Conservation (phyloP, 352 stramenopile species). For the Elongisporangium undulatum region DNA sequence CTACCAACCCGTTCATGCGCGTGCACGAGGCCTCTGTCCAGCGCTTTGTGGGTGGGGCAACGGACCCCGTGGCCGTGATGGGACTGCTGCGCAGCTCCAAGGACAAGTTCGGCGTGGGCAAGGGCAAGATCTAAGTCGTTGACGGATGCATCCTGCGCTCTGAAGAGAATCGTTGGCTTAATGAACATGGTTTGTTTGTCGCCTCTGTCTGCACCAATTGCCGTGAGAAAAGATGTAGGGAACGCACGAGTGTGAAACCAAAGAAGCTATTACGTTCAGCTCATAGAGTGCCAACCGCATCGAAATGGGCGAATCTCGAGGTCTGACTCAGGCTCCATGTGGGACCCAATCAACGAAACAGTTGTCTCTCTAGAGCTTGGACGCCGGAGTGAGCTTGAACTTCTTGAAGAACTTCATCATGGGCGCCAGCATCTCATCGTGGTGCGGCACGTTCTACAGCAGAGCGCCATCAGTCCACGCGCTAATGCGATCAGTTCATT, state of each 20-base stretch:
- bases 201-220: too few species aligned
- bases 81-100: constrained; percentile 45
- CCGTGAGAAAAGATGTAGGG: too few species aligned
- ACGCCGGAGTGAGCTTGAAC: constrained; percentile 46
- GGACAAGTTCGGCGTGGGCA: constrained; percentile 56
- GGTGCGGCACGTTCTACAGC: constrained; percentile 43
- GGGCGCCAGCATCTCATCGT: constrained; percentile 57
- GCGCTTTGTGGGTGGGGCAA: constrained; percentile 31
- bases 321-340: too few species aligned
- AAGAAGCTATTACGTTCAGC: too few species aligned
- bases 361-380: constrained; percentile 43
- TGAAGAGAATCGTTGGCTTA: neutral
- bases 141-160: neutral
- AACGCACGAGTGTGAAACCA: too few species aligned
- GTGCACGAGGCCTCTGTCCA: constrained; percentile 44
- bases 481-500: neutral
- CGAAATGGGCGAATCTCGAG: too few species aligned
- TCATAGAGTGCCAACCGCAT: too few species aligned
- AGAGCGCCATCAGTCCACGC: neutral
- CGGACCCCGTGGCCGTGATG: constrained; percentile 58
- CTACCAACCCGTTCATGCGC: constrained; percentile 82
- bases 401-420: constrained; percentile 72
- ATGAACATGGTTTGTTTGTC: too few species aligned
- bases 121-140: constrained; percentile 21
- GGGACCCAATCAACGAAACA: too few species aligned